These are phyloP conservation scores for Aspergillus baeticus DNA, from an alignment of 495 filamentous ascomycete genomes.

Conservation along the genomic window DNA sequence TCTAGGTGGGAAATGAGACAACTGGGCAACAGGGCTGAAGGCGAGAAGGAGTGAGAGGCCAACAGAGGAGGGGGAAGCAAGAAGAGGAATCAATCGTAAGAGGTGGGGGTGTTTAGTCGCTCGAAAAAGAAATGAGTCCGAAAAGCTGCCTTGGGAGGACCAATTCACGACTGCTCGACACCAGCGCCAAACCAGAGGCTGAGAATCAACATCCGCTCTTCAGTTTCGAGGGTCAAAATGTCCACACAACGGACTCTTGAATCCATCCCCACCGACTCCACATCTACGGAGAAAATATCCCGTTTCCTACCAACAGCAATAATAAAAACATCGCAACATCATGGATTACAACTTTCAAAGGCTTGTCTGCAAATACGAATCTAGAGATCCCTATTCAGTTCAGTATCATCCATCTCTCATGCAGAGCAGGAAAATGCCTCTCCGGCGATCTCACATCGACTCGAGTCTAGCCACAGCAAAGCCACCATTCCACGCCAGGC, in stretches of 20 bases:
- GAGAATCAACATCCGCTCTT: not conserved
- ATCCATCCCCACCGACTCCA: too few relatives aligned
- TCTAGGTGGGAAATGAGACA: not conserved
- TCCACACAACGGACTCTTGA: too few relatives aligned
- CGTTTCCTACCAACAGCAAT: too few relatives aligned
- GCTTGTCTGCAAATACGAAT: too few relatives aligned
- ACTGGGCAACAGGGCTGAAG: not conserved
- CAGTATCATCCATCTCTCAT: not conserved
- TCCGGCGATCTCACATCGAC: not conserved
- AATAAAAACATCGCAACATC: too few relatives aligned
- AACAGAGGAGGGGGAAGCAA: not conserved
- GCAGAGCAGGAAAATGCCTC: not conserved
- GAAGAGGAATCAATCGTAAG: not conserved
- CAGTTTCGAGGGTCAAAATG: too few relatives aligned
- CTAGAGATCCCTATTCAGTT: not conserved
- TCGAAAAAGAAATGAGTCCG: not conserved
- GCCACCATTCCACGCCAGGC: not conserved
- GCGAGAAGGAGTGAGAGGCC: not conserved
- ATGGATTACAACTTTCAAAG: too few relatives aligned
- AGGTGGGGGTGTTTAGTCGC: not conserved
- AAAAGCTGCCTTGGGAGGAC: not conserved
- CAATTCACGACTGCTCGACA: not conserved
- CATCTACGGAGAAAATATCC: too few relatives aligned
- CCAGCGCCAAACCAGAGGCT: constrained; percentile 6
- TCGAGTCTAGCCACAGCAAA: constrained; percentile 3